Percentiles rank a stretch among this genome's conserved stretches.
phyloP scores from a whole-genome alignment of 192 early-diverging fungal genomes.

The Mortierella claussenii region DNA sequence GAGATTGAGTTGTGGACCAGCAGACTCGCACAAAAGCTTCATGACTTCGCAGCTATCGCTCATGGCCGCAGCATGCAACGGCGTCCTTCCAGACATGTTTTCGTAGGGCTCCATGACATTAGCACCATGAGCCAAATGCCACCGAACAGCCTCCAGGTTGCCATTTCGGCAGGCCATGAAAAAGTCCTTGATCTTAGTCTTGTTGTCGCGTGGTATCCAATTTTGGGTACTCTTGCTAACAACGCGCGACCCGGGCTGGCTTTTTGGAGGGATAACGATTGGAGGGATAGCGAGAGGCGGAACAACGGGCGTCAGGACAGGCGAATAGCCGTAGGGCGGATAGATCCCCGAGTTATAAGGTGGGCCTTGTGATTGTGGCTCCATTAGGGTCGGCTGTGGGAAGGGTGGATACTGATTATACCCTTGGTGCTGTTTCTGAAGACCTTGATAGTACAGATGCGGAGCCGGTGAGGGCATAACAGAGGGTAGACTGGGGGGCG shows the following conservation, averaged over 20 bases:
- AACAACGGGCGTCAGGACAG: no score
- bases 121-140: constrained; percentile 40
- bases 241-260: background rate
- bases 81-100: constrained; percentile 34
- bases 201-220: constrained; percentile 17
- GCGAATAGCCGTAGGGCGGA: no score
- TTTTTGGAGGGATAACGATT: background rate
- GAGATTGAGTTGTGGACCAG: constrained; percentile 28
- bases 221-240: constrained; percentile 8
- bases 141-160: constrained; percentile 33
- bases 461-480: background rate
- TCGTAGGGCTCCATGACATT: constrained; percentile 45
- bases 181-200: constrained; percentile 35
- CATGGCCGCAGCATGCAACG: constrained; percentile 45
- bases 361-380: no score
- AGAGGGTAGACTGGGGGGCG: background rate
- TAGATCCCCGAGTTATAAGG: no score
- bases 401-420: no score
- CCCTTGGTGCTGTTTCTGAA: no score
- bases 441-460: no score
- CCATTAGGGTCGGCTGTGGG: no score
- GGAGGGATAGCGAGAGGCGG: background rate
- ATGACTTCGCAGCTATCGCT: constrained; percentile 42
- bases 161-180: constrained; percentile 27
- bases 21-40: constrained; percentile 30